phyloP scores from a whole-genome alignment of 352 stramenopile genomes.

The Globisporangium recalcitrans region DNA sequence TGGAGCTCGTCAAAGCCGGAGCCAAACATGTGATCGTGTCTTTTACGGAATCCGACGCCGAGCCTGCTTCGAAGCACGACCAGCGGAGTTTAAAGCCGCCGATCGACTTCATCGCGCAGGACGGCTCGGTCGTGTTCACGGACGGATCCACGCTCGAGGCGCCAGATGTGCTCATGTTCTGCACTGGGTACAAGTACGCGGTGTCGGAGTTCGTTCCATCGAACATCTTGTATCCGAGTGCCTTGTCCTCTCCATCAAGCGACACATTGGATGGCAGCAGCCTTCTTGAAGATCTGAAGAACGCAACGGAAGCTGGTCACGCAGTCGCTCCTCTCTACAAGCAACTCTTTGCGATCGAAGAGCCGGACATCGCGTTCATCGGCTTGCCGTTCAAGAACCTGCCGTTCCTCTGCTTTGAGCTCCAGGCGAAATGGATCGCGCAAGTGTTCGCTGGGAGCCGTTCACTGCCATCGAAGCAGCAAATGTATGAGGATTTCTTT shows the following conservation, averaged over 20 bases:
- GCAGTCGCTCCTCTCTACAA: slow-evolving; percentile 70
- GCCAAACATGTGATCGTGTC: slow-evolving; percentile 58
- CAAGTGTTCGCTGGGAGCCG: slow-evolving; percentile 40
- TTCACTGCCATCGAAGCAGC: slow-evolving; percentile 48
- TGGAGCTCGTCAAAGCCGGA: slow-evolving; percentile 44
- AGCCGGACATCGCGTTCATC: slow-evolving; percentile 65
- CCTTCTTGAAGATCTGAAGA: slow-evolving; percentile 26
- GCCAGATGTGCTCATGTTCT: slow-evolving; percentile 74
- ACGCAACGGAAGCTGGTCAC: slow-evolving; percentile 23
- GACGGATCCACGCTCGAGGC: slow-evolving; percentile 44
- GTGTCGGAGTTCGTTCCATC: slow-evolving; percentile 43
- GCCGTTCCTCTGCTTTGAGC: slow-evolving; percentile 75
- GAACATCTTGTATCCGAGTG: slow-evolving; percentile 41
- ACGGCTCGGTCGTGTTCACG: slow-evolving; percentile 50
- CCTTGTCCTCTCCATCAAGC: slow-evolving; percentile 2
- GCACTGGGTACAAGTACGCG: slow-evolving; percentile 71
- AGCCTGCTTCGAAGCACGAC: slow-evolving; percentile 21
- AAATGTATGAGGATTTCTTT: slow-evolving; percentile 67
- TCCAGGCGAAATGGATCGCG: slow-evolving; percentile 69
- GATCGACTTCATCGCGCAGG: slow-evolving; percentile 41
- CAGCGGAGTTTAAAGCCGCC: slow-evolving; percentile 50
- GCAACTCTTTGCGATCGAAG: slow-evolving; percentile 73
- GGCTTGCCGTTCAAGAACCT: slow-evolving; percentile 72
- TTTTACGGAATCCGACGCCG: slow-evolving; percentile 34
- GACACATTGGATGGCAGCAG: slow-evolving; percentile 18